A percentile compares a stretch with the other conserved stretches of the same genome.
These are phyloP conservation scores for Chondrus crispus DNA, from an alignment of 23 red algal genomes.

Conservation along the genomic window DNA sequence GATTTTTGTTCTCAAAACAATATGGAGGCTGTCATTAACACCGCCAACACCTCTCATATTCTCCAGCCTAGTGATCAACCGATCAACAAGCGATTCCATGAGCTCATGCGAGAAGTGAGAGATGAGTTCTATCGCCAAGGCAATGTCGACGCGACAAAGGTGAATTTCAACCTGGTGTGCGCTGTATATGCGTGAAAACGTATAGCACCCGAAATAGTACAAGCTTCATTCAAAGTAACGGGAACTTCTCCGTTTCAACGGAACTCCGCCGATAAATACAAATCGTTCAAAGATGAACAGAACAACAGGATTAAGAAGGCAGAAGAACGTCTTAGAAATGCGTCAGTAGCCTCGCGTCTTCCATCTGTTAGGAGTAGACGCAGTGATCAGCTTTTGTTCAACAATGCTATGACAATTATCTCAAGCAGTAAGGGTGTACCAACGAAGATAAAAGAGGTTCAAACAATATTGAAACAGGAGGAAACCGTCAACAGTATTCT, in stretches of 20 bases:
- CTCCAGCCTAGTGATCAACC: background rate
- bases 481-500: background rate
- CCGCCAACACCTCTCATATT: constrained; percentile 18
- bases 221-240: background rate
- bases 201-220: background rate
- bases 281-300: background rate
- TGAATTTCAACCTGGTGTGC: background rate
- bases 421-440: background rate
- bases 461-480: background rate
- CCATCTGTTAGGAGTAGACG: background rate
- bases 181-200: background rate
- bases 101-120: background rate
- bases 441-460: background rate
- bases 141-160: background rate
- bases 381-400: background rate
- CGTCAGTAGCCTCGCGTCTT: background rate
- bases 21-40: constrained; percentile 2
- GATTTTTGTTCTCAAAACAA: background rate
- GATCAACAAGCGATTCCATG: constrained; percentile 3
- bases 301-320: background rate
- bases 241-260: background rate
- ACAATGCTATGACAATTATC: background rate
- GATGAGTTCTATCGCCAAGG: background rate
- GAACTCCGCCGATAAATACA: background rate
- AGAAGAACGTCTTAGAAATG: background rate